A percentile compares a stretch with the other conserved stretches of the same genome.
Conservation (phyloP, 2,329 filamentous ascomycete species). For the Sclerotinia subarctica region DNA sequence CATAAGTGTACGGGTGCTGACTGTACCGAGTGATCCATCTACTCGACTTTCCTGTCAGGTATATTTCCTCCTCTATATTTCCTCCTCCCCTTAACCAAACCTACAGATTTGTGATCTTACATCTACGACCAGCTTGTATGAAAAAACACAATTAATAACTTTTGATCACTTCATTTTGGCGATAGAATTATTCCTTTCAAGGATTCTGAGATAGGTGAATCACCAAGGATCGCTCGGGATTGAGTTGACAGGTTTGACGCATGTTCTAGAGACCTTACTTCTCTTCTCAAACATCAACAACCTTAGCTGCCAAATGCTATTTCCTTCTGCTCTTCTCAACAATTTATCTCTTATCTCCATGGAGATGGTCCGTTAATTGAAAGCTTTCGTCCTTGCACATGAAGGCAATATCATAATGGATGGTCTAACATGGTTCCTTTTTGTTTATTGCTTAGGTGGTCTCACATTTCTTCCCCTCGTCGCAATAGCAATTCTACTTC, state of each 20-base stretch:
- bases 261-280: conserved; percentile 9
- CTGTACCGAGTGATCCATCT: no score
- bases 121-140: not conserved
- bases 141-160: not conserved
- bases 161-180: not conserved
- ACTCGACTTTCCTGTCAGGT: no score
- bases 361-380: conserved; percentile 8
- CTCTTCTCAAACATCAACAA: conserved; percentile 11
- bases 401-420: conserved; percentile 30
- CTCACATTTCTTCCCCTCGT: conserved; percentile 81
- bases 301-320: not conserved
- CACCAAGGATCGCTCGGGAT: conserved; percentile 6
- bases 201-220: not conserved
- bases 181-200: not conserved
- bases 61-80: no score
- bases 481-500: conserved; percentile 56
- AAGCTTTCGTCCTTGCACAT: conserved; percentile 3
- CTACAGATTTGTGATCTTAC: not conserved
- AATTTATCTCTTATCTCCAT: conserved; percentile 1
- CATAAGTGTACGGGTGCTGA: no score
- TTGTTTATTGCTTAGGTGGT: conserved; percentile 81
- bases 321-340: conserved; percentile 2
- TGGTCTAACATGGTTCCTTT: conserved; percentile 51
- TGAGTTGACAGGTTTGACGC: not conserved
- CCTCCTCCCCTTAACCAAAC: not conserved